phyloP scores from a whole-genome alignment of 2,329 filamentous ascomycete species.

The Aspergillus alliaceus region DNA sequence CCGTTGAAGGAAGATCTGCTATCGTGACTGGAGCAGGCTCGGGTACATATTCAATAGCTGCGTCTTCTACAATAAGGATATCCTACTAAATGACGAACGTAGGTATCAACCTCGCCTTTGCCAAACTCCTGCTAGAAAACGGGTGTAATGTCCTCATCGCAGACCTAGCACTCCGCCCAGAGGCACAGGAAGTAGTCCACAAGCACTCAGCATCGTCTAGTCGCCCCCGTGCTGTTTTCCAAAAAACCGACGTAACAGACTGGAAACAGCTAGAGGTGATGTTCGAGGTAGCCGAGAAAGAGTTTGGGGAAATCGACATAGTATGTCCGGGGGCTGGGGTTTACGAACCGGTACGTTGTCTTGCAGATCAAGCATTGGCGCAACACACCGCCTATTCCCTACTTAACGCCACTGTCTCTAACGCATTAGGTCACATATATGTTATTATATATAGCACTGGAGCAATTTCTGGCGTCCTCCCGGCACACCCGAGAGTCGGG shows the following conservation, averaged over 20 bases:
- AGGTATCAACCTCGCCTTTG: slow-evolving; percentile 51
- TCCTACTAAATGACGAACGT: not conserved
- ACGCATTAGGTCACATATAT: not conserved
- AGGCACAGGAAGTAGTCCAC: slow-evolving; percentile 43
- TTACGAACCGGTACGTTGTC: slow-evolving; percentile 40
- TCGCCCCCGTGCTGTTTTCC: slow-evolving; percentile 41
- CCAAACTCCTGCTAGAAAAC: slow-evolving; percentile 43
- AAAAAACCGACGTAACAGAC: slow-evolving; percentile 49
- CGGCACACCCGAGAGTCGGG: slow-evolving; percentile 42
- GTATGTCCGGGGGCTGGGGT: slow-evolving; percentile 50
- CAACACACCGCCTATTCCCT: not conserved
- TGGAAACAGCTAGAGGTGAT: slow-evolving; percentile 52
- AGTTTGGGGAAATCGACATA: slow-evolving; percentile 50
- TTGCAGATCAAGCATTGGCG: not conserved
- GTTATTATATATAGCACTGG: slow-evolving; percentile 45
- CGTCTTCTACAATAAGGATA: not conserved
- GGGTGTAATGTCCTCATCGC: slow-evolving; percentile 50
- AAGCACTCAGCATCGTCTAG: slow-evolving; percentile 31
- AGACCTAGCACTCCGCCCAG: slow-evolving; percentile 46
- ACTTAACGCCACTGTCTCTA: not conserved
- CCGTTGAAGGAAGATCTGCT: slow-evolving; percentile 49
- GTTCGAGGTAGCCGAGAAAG: slow-evolving; percentile 49
- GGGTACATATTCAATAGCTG: slow-evolving; percentile 35
- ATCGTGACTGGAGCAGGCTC: slow-evolving; percentile 58
- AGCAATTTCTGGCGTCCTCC: slow-evolving; percentile 54